Conservation (phyloP, 2,329 filamentous ascomycete genomes). For the Scolecobasidium constrictum region DNA sequence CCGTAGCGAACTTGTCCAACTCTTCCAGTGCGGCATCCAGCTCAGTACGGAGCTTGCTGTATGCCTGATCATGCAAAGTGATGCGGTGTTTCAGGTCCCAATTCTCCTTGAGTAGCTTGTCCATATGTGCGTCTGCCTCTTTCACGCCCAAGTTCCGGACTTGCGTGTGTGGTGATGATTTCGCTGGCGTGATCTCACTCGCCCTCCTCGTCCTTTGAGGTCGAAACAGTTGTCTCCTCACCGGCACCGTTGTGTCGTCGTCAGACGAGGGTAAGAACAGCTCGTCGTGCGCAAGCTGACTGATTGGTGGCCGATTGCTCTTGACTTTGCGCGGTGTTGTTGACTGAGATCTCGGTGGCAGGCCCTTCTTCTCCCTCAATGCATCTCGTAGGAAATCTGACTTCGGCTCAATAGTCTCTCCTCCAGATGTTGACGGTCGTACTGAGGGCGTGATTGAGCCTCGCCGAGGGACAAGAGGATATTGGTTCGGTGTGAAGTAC, state of each 20-base stretch:
- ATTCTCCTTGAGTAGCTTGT: constrained; percentile 11
- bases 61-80: constrained; percentile 6
- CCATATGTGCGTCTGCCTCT: constrained; percentile 7
- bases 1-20: background rate
- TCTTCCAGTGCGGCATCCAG: constrained; percentile 8
- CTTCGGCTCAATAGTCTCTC: constrained; percentile 7
- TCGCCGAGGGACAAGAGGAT: constrained; percentile 1
- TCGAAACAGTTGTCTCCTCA: background rate
- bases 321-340: constrained; percentile 7
- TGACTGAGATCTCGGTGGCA: constrained; percentile 8
- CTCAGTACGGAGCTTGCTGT: constrained; percentile 6
- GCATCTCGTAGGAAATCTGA: constrained; percentile 11
- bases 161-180: background rate
- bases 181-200: constrained; percentile 6
- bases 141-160: constrained; percentile 5
- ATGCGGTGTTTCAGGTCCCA: constrained; percentile 10
- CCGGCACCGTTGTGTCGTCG: constrained; percentile 1
- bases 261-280: constrained; percentile 8
- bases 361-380: constrained; percentile 9
- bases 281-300: constrained; percentile 6
- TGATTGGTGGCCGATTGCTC: background rate
- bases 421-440: constrained; percentile 9
- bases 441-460: constrained; percentile 2
- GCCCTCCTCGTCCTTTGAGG: constrained; percentile 5
- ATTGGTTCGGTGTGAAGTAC: constrained; percentile 1